These are phyloP conservation scores for Centella asiatica DNA, from an alignment of 129 eudicot species.

Conservation along the genomic window DNA sequence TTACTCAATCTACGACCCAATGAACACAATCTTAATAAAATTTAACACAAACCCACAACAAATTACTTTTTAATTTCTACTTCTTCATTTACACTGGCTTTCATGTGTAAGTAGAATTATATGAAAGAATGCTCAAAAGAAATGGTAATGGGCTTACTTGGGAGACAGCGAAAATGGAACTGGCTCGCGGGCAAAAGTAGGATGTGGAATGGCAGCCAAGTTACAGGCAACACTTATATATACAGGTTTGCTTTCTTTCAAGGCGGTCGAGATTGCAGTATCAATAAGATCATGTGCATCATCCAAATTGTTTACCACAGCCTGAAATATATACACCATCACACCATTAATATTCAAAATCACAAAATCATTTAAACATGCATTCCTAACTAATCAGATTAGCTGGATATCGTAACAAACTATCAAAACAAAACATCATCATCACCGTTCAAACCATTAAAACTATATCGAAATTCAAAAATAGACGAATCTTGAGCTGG, in stretches of 20 bases:
- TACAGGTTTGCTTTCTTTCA: constrained; percentile 78
- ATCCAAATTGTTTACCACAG: constrained; percentile 74
- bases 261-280: constrained; percentile 67
- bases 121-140: neutral
- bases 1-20: constrained; percentile 45
- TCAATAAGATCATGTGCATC: constrained; percentile 72
- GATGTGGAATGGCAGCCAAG: constrained; percentile 61
- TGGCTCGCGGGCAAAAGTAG: constrained; percentile 64
- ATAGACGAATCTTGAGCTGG: too few relatives aligned
- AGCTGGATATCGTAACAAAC: too few relatives aligned
- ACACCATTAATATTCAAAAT: neutral
- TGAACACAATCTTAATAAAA: neutral
- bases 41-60: neutral
- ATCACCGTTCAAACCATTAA: too few relatives aligned
- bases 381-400: too few relatives aligned
- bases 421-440: too few relatives aligned
- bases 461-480: too few relatives aligned
- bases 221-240: constrained; percentile 70
- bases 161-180: constrained; percentile 61
- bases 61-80: neutral
- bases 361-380: too few relatives aligned
- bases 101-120: neutral
- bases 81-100: neutral
- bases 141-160: constrained; percentile 24
- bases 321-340: constrained; percentile 29